phyloP scores from a whole-genome alignment of 768 basidiomycete species.

The Collybiopsis confluens region DNA sequence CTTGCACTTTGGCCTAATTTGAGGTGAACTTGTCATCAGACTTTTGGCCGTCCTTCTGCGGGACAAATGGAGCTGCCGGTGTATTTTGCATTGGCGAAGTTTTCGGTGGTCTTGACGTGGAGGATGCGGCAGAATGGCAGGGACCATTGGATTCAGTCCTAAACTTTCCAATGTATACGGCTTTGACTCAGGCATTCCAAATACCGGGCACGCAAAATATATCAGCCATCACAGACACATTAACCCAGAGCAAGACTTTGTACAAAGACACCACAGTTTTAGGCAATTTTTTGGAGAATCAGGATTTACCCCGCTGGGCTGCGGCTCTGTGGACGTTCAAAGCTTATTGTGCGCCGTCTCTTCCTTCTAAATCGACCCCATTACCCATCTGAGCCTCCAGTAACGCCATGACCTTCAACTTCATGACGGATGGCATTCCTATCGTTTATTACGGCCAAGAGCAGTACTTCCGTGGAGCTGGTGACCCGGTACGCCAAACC shows the following conservation, averaged over 20 bases:
- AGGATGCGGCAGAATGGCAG: slow-evolving; percentile 53
- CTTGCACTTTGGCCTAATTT: background rate
- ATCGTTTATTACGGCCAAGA: slow-evolving; percentile 83
- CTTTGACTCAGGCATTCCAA: slow-evolving; percentile 59
- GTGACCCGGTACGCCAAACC: slow-evolving; percentile 66
- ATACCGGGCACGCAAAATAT: slow-evolving; percentile 68
- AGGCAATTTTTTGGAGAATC: slow-evolving; percentile 80
- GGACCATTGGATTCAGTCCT: slow-evolving; percentile 67
- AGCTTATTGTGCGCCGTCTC: slow-evolving; percentile 50
- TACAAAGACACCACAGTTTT: slow-evolving; percentile 43
- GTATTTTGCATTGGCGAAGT: slow-evolving; percentile 89
- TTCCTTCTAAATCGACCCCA: background rate
- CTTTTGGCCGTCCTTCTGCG: slow-evolving; percentile 77
- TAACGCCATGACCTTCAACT: slow-evolving; percentile 72
- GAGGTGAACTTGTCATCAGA: slow-evolving; percentile 24
- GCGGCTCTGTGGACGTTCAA: slow-evolving; percentile 71
- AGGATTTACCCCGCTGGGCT: slow-evolving; percentile 72
- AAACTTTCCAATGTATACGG: slow-evolving; percentile 67
- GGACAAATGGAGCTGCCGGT: slow-evolving; percentile 71
- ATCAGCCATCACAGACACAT: slow-evolving; percentile 46
- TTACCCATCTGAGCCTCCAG: slow-evolving; percentile 23
- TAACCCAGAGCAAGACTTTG: slow-evolving; percentile 48
- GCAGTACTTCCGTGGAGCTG: slow-evolving; percentile 58
- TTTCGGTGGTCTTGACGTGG: slow-evolving; percentile 46
- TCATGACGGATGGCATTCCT: slow-evolving; percentile 81